Conservation (phyloP, 495 filamentous ascomycete genomes). For the Hamigera avellanea region DNA sequence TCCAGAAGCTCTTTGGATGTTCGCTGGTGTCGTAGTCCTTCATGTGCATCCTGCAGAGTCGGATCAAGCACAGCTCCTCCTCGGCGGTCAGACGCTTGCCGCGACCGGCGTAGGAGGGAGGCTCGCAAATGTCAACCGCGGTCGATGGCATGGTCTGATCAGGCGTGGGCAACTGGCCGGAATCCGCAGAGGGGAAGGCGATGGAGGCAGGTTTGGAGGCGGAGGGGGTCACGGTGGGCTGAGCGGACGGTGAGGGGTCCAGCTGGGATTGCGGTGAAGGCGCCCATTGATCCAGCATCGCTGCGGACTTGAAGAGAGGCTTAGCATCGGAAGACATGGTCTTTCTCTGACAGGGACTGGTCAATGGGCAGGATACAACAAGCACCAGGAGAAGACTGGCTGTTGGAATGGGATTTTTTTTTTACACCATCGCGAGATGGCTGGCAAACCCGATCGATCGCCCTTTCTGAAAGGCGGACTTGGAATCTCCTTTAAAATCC, state of each 20-base stretch:
- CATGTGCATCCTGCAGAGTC: slow-evolving; percentile 8
- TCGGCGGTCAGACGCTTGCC: slow-evolving; percentile 6
- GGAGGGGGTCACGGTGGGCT: not conserved
- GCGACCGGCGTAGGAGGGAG: not conserved
- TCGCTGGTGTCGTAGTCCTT: slow-evolving; percentile 3
- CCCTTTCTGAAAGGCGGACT: no score
- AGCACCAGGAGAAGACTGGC: no score
- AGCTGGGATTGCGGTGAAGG: not conserved
- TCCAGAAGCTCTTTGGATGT: slow-evolving; percentile 12
- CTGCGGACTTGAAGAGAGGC: not conserved
- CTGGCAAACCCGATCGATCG: no score
- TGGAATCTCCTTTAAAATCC: no score
- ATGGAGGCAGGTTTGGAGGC: not conserved
- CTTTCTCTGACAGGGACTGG: not conserved
- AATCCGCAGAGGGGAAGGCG: not conserved
- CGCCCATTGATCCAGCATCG: not conserved
- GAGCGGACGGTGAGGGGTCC: not conserved
- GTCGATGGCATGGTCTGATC: not conserved
- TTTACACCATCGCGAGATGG: no score
- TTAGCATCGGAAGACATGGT: not conserved
- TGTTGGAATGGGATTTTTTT: no score
- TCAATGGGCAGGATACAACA: no score
- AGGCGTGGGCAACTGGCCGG: not conserved
- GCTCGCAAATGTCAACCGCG: not conserved
- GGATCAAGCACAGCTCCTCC: slow-evolving; percentile 11